Evolutionary conservation across 805 yeast species (phyloP).

Genomic region (Sugiyamaella boreocaroliniensis): DNA sequence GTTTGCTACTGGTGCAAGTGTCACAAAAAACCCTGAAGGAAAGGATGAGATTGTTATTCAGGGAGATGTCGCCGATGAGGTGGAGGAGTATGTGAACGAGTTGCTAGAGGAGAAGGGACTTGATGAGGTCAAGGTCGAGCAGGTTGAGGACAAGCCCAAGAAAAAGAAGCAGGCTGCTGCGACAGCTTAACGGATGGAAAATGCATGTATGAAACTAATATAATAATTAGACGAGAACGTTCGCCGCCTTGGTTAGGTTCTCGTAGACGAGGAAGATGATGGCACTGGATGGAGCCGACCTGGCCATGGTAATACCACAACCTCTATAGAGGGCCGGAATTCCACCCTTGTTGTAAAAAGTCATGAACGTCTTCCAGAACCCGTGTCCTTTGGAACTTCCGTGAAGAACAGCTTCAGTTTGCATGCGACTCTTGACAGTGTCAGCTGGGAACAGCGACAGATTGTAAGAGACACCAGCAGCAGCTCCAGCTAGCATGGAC

Average conservation of each 20-base stretch:
- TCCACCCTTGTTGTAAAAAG: constrained; percentile 50
- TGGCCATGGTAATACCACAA: constrained; percentile 66
- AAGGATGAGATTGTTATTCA: constrained; percentile 88
- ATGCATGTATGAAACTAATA: constrained; percentile 1
- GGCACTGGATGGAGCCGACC: constrained; percentile 90
- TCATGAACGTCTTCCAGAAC: constrained; percentile 35
- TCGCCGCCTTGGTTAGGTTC: constrained; percentile 16
- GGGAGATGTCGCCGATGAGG: constrained; percentile 93
- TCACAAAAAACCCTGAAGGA: constrained; percentile 82
- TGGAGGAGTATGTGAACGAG: constrained; percentile 64
- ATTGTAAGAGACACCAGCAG: constrained; percentile 80
- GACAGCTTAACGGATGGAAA: neutral
- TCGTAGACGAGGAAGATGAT: constrained; percentile 78
- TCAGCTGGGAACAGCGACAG: constrained; percentile 81
- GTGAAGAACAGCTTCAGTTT: constrained; percentile 44
- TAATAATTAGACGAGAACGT: neutral
- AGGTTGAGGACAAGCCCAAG: constrained; percentile 73
- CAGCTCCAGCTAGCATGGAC: constrained; percentile 69
- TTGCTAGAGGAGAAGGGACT: constrained; percentile 77
- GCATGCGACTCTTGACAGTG: constrained; percentile 81
- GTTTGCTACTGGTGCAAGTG: constrained; percentile 94
- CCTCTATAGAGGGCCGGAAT: constrained; percentile 74
- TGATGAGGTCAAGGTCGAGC: constrained; percentile 81
- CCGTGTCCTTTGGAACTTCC: constrained; percentile 25
- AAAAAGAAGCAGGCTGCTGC: constrained; percentile 40